phyloP scores from a whole-genome alignment of 73 alveolate species.

The Tetrahymena thermophila region DNA sequence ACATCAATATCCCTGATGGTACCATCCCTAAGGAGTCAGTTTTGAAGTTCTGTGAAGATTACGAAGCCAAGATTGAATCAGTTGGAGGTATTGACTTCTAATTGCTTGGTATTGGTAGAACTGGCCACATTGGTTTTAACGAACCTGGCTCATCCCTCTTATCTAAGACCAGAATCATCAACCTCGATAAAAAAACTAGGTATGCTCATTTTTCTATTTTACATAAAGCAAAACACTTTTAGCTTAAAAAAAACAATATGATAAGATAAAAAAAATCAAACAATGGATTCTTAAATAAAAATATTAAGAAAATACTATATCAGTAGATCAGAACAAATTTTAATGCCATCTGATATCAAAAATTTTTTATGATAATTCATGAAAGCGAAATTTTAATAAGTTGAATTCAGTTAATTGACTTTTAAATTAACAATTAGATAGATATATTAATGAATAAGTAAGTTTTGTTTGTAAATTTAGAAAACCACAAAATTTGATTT shows the following conservation, averaged over 20 bases:
- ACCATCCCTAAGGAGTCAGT: constrained; percentile 54
- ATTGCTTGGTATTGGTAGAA: constrained; percentile 74
- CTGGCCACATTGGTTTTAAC: constrained; percentile 85
- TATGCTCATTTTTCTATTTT: neutral
- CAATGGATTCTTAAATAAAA: neutral
- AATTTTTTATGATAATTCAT: no score
- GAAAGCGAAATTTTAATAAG: no score
- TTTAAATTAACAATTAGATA: neutral
- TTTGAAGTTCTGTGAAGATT: constrained; percentile 42
- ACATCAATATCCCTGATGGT: constrained; percentile 58
- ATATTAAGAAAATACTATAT: no score
- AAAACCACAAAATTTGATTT: no score
- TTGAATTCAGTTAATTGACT: neutral
- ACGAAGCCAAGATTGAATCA: constrained; percentile 45
- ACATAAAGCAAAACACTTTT: neutral
- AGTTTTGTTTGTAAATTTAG: no score
- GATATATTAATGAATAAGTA: no score
- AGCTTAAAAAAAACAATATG: neutral
- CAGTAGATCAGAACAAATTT: neutral
- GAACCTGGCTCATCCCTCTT: constrained; percentile 75
- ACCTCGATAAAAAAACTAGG: constrained; percentile 60
- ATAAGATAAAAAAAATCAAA: neutral
- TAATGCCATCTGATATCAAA: neutral
- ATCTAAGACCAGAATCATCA: constrained; percentile 60
- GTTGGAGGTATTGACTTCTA: constrained; percentile 65